Percentiles rank a stretch among this genome's conserved stretches.
Conservation (phyloP, 192 early-diverging fungal genomes). For the Chytriomyces sp. region DNA sequence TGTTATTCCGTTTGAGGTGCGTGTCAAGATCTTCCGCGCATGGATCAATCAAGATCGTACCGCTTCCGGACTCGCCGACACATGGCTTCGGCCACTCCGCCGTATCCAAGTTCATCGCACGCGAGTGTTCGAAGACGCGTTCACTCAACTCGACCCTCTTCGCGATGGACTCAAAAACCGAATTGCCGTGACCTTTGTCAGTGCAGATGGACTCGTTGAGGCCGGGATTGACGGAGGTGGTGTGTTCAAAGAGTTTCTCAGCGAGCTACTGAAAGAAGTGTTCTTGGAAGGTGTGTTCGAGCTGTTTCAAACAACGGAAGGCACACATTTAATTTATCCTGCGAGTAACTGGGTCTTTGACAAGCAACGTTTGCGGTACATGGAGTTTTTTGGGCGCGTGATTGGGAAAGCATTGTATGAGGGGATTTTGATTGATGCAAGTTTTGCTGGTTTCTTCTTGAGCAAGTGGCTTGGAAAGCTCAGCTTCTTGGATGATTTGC, state of each 20-base stretch:
- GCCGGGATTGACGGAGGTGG: conserved; percentile 90
- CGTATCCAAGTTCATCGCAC: conserved; percentile 71
- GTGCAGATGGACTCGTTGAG: conserved; percentile 76
- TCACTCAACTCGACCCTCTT: conserved; percentile 68
- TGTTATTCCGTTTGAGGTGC: conserved; percentile 87
- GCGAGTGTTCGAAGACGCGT: conserved; percentile 92
- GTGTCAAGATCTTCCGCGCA: conserved; percentile 82
- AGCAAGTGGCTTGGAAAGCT: conserved; percentile 53
- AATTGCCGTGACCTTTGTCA: conserved; percentile 85
- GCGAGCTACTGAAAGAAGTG: conserved; percentile 51
- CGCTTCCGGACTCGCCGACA: conserved; percentile 39
- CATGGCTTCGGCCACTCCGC: conserved; percentile 38
- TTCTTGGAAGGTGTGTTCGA: conserved; percentile 50
- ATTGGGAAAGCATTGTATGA: conserved; percentile 65
- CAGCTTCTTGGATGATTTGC: conserved; percentile 64
- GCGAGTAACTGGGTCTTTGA: conserved; percentile 7
- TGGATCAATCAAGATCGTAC: conserved; percentile 74
- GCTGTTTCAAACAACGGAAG: conserved; percentile 50
- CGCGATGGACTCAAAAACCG: conserved; percentile 72
- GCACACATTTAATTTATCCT: conserved; percentile 50
- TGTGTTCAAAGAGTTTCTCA: conserved; percentile 97
- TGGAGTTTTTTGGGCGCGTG: conserved; percentile 62
- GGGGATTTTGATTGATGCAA: conserved; percentile 56
- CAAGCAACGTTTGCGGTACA: conserved; percentile 44
- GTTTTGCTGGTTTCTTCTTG: conserved; percentile 61